Evolutionary conservation across 2,329 filamentous ascomycete genomes (phyloP), one percentile per base, ranked within the genome.

Genomic region (Cercospora sp.): DNA sequence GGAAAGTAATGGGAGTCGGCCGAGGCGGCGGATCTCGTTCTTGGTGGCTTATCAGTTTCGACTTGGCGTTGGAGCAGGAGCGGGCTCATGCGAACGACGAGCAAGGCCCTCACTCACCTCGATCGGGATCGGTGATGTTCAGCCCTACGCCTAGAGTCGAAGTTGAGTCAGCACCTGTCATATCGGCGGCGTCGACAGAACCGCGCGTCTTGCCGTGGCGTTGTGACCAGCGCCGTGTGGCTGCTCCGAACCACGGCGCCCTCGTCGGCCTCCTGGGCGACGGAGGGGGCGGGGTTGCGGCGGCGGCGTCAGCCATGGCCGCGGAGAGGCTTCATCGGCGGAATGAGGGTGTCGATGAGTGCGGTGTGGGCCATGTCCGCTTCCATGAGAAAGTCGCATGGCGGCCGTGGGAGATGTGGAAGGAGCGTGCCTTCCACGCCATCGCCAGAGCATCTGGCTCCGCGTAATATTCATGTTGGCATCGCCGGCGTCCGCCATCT

Each of bases 21-120:
- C 66, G 63, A 53, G 69, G 51, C 26, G 76, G 77, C 28, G 76
- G 74, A 45, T 77, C 72, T 63, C 77, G 72, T 66, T 77, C 76
- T 51, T 70, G 49, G 9, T 13, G 73, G 73, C 18, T 26, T 12
- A 61, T 78, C 61, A 64, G 61, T 16, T 5, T 16, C 16, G 6
- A 51, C 51, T 58, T 58, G 53, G 53, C 53, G n/a, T 30, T 10
- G 24, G 13, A n/a, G 53, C 49, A 28, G 49, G 21, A 21, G 26
- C 21, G 21, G 21, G 26, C 49, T 13, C 21, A 28, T 53, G 49
- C 13, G 13, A 24, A n/a, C 13, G 28, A 26, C 26, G 24, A 28
- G 53, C 16, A 43, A 6, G 37, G 16, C 37, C 7, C 7, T 43
- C 37, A 43, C 60, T 24, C 26, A 64, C 62, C 76, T 55, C 72